These are phyloP conservation scores for Copromyces sp. DNA, from an alignment of 495 filamentous ascomycete species.

Conservation along the genomic window DNA sequence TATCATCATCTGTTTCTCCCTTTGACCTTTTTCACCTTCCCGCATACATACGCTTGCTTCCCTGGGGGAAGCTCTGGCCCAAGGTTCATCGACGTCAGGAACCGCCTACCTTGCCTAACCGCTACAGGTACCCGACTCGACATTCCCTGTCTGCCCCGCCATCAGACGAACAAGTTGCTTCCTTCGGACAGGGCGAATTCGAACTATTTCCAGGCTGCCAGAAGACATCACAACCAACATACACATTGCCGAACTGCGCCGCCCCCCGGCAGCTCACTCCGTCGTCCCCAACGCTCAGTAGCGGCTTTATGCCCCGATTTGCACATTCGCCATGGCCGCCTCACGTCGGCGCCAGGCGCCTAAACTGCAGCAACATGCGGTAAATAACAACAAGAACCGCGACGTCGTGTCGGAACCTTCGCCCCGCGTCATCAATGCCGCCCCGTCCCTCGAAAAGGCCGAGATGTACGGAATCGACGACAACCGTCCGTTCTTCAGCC, in stretches of 20 bases:
- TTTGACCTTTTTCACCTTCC: background rate
- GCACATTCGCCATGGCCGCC: conserved; percentile 22
- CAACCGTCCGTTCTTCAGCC: conserved; percentile 41
- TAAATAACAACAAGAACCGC: conserved; percentile 22
- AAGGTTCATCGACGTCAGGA: background rate
- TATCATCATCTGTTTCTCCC: background rate
- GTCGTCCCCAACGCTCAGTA: background rate
- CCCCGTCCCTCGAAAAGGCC: conserved; percentile 45
- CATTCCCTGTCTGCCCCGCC: background rate
- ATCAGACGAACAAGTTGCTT: background rate
- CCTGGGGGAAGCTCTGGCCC: background rate
- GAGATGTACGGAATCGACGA: conserved; percentile 47
- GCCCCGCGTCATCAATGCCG: conserved; percentile 44
- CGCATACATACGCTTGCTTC: background rate
- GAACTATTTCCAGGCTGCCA: background rate
- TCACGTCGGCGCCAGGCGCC: conserved; percentile 24
- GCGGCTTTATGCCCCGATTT: conserved; percentile 12
- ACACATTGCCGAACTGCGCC: background rate
- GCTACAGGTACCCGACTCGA: background rate
- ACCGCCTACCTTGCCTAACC: background rate
- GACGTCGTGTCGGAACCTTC: conserved; percentile 23
- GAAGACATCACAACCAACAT: background rate
- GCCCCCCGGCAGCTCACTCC: background rate
- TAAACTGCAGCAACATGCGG: conserved; percentile 25
- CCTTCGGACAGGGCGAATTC: background rate